phyloP scores from a whole-genome alignment of 345 rosid genomes.

The Citrus unshiu region DNA sequence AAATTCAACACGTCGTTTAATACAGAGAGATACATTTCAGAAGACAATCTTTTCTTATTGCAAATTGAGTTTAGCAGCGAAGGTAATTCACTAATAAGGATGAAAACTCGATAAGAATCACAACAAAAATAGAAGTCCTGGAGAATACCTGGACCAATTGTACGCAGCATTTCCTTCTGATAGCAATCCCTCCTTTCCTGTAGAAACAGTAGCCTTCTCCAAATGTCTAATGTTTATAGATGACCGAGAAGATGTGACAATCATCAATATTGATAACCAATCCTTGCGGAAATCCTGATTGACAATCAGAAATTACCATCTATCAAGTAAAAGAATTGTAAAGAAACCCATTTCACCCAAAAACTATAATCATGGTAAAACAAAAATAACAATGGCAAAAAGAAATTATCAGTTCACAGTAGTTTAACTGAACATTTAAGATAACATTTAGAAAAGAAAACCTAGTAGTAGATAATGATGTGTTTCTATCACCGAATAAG shows the following conservation, averaged over 20 bases:
- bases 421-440: not conserved
- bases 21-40: not conserved
- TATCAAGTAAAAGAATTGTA: not conserved
- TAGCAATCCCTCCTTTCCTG: conserved; percentile 96
- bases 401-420: not conserved
- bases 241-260: conserved; percentile 95
- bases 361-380: not conserved
- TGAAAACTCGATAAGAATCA: not conserved
- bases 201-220: conserved; percentile 98
- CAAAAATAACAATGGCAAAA: not conserved
- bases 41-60: not conserved
- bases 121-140: conserved; percentile 9
- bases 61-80: not conserved
- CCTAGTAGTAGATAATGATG: not conserved
- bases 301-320: conserved; percentile 23
- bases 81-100: not conserved
- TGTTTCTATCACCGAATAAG: not conserved
- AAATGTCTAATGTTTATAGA: conserved; percentile 92
- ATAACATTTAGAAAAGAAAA: not conserved
- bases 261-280: conserved; percentile 93
- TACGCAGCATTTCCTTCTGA: conserved; percentile 99
- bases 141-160: conserved; percentile 91
- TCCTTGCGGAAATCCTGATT: conserved; percentile 92
- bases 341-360: not conserved
- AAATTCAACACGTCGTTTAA: not conserved